A percentile compares a stretch with the other conserved stretches of the same genome.
phyloP scores from a whole-genome alignment of 1,284 basidiomycete species.

The Cutaneotrichosporon sp. region DNA sequence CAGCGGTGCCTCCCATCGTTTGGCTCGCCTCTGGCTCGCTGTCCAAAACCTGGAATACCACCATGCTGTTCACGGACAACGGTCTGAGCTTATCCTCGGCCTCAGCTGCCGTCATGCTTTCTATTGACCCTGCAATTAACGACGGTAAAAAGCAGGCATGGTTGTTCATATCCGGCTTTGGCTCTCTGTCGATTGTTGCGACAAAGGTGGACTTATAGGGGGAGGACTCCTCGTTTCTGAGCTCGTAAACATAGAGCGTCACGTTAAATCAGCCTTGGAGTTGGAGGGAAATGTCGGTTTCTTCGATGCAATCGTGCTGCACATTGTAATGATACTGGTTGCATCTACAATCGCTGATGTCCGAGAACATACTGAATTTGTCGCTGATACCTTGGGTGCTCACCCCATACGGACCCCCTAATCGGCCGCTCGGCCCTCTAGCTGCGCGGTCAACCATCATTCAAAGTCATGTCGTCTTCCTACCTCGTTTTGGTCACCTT shows the following conservation, averaged over 20 bases:
- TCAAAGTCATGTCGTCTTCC: constrained; percentile 30
- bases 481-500: constrained; percentile 22
- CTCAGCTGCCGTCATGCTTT: constrained; percentile 18
- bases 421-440: background rate
- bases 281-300: too few relatives aligned
- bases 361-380: too few relatives aligned
- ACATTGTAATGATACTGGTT: too few relatives aligned
- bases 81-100: constrained; percentile 20
- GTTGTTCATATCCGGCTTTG: constrained; percentile 27
- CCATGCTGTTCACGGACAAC: constrained; percentile 23
- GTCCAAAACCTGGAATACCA: constrained; percentile 8
- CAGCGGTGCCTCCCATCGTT: constrained; percentile 10
- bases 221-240: background rate
- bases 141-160: constrained; percentile 27
- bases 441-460: constrained; percentile 29
- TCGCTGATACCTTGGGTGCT: too few relatives aligned
- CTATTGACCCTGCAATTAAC: constrained; percentile 19
- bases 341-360: too few relatives aligned
- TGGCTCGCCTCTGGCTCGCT: constrained; percentile 12
- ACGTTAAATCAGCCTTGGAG: too few relatives aligned
- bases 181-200: constrained; percentile 16
- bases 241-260: too few relatives aligned
- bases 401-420: too few relatives aligned
- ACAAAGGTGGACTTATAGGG: constrained; percentile 22
- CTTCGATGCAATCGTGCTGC: too few relatives aligned